Base-by-base conservation (phyloP, 148 eudicot species). In the Chenopodium berlandieri region DNA sequence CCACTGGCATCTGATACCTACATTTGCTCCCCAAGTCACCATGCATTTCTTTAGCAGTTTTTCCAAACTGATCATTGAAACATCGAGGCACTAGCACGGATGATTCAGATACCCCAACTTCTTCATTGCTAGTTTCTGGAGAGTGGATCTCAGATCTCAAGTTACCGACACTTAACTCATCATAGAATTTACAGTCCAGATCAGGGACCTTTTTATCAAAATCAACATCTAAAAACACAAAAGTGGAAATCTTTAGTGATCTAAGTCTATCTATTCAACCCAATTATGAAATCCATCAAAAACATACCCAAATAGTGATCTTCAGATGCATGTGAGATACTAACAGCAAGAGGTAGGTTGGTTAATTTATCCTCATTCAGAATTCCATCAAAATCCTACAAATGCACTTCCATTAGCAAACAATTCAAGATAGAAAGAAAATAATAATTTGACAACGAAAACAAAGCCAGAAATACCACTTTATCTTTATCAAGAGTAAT, bases 291-390 rank as follows among this genome's bases (percentile, higher is more conserved):
- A 75, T 30, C n/a, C 7, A 44, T 46, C 60, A 72, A 50, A 71
- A 22, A 63, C 76, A 56, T 73, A 91, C 94, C 92, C 79, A 89
- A 82, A 83, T 83, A 56, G 63, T 85, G 86, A 76, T 91, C 90
- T 83, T 91, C 91, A 34, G 82, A 87, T 37, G 82, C 54, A 76
- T 76, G 75, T 60, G 89, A 78, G 83, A 85, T 80, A 74, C 82
- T 83, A 71, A 78, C 81, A 75, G 84, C 83, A 73, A 87, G 68
- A 80, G 77, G 75, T 75, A 87, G 79, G 75, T 82, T 80, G 66
- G 80, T 85, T 69, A 79, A 80, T 72, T 84, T 88, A 84, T 75
- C 90, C 68, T 83, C 91, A 73, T 78, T 79, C 64, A 82, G 80
- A 75, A 81, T 75, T 84, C 78, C 78, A 82, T 78, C 85, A 60